A percentile compares a stretch with the other conserved stretches of the same genome.
Conservation (phyloP, 2,329 filamentous ascomycete genomes). For the Atkinsonella hypoxylon region DNA sequence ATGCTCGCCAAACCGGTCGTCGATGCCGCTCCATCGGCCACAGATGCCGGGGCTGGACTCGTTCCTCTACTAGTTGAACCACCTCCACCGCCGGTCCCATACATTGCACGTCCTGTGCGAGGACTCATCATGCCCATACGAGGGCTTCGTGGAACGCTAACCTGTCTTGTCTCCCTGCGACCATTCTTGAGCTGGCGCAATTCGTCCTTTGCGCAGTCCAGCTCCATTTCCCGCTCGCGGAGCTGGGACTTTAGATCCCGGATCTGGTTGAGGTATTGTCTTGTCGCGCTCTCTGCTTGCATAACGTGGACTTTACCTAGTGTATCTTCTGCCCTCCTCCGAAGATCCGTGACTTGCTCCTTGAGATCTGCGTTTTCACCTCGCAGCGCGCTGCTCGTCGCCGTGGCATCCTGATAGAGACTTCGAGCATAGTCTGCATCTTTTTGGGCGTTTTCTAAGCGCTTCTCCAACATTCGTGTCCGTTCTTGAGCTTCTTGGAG, state of each 20-base stretch:
- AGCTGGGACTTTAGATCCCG: constrained; percentile 29
- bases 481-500: constrained; percentile 26
- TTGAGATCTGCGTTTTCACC: constrained; percentile 35
- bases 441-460: constrained; percentile 27
- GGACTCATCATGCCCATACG: constrained; percentile 42
- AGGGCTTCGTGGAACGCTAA: constrained; percentile 47
- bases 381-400: constrained; percentile 30
- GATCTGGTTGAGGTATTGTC: constrained; percentile 25
- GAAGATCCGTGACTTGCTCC: constrained; percentile 27
- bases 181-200: constrained; percentile 33
- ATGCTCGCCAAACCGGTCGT: constrained; percentile 19
- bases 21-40: constrained; percentile 16
- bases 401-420: constrained; percentile 47
- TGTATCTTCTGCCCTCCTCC: constrained; percentile 31
- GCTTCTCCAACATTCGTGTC: constrained; percentile 28
- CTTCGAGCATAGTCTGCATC: constrained; percentile 45
- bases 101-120: constrained; percentile 17
- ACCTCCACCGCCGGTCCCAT: constrained; percentile 11
- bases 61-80: constrained; percentile 36
- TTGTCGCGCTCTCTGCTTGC: constrained; percentile 26
- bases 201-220: constrained; percentile 37
- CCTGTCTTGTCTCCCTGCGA: constrained; percentile 42
- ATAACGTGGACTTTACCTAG: constrained; percentile 34
- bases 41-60: constrained; percentile 31
- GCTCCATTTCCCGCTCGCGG: constrained; percentile 39